Conservation (phyloP, 1,284 basidiomycete species). For the Polyporus tsugae region DNA sequence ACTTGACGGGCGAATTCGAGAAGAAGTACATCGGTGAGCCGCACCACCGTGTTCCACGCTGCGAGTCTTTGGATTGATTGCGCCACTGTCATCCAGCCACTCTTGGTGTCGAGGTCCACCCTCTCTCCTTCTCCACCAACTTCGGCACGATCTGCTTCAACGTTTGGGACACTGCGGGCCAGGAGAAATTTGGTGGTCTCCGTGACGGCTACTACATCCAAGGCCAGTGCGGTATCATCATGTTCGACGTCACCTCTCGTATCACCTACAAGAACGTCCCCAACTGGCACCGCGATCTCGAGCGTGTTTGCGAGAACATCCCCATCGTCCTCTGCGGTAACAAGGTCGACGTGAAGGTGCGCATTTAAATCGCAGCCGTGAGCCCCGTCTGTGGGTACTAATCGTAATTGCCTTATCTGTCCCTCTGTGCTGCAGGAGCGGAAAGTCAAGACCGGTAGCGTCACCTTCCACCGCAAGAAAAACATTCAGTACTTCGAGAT, state of each 20-base stretch:
- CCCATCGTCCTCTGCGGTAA: conserved; percentile 99
- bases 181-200: conserved; percentile 99
- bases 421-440: conserved; percentile 77
- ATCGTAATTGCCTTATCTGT: conserved; percentile 13
- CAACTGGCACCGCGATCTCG: conserved; percentile 99
- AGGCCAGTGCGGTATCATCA: conserved; percentile 99
- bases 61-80: conserved; percentile 25
- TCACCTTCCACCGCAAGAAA: conserved; percentile 99
- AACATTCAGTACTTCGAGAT: conserved; percentile 99
- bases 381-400: conserved; percentile 3
- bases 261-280: conserved; percentile 99
- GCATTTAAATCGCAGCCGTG: conserved; percentile 32
- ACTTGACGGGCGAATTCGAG: conserved; percentile 99
- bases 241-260: conserved; percentile 99
- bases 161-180: conserved; percentile 99
- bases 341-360: conserved; percentile 99
- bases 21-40: conserved; percentile 98
- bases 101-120: conserved; percentile 99
- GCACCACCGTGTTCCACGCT: conserved; percentile 15
- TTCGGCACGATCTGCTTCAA: conserved; percentile 99
- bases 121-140: conserved; percentile 96
- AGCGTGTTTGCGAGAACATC: conserved; percentile 99
- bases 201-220: conserved; percentile 99
- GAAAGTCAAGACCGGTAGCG: conserved; percentile 98
- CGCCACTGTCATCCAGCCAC: conserved; percentile 72